Evolutionary conservation across 2,329 filamentous ascomycete genomes (phyloP).

Genomic region (Phialophora expanda): DNA sequence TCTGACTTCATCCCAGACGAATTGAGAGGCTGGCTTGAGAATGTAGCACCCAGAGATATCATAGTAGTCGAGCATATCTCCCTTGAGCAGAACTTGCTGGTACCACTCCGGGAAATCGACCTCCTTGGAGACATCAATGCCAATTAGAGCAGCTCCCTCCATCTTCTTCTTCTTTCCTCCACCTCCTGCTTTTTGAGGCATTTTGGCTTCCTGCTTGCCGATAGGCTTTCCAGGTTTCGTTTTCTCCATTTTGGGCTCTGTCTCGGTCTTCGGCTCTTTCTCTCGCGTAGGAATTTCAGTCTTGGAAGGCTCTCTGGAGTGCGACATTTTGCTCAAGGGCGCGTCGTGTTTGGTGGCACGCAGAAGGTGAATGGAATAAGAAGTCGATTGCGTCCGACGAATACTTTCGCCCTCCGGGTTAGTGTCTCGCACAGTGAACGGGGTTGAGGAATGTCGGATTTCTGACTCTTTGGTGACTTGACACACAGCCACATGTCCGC

Average conservation of each 20-base stretch:
- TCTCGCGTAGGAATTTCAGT: constrained; percentile 34
- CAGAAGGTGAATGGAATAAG: neutral
- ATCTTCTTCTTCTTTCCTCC: constrained; percentile 56
- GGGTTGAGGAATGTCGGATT: neutral
- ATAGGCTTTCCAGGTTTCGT: constrained; percentile 49
- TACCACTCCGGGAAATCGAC: constrained; percentile 95
- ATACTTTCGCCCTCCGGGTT: neutral
- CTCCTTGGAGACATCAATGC: constrained; percentile 83
- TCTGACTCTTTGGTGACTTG: constrained; percentile 11
- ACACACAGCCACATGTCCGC: constrained; percentile 15
- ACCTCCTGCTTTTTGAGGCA: constrained; percentile 46
- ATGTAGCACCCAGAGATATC: constrained; percentile 98
- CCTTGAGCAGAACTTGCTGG: constrained; percentile 95
- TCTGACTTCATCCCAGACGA: constrained; percentile 72
- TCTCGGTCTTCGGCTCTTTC: constrained; percentile 23
- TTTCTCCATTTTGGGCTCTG: constrained; percentile 50
- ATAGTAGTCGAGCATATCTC: constrained; percentile 97
- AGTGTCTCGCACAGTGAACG: neutral
- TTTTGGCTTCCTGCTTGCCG: constrained; percentile 54
- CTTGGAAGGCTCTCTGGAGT: constrained; percentile 31
- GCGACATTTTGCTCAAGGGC: constrained; percentile 27
- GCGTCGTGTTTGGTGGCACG: neutral
- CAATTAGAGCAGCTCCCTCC: constrained; percentile 72
- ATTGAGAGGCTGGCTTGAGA: constrained; percentile 73
- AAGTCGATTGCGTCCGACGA: neutral